Percentiles rank a stretch among this genome's conserved stretches.
phyloP scores from a whole-genome alignment of 352 stramenopile species.

The Thraustochytrium striatum region DNA sequence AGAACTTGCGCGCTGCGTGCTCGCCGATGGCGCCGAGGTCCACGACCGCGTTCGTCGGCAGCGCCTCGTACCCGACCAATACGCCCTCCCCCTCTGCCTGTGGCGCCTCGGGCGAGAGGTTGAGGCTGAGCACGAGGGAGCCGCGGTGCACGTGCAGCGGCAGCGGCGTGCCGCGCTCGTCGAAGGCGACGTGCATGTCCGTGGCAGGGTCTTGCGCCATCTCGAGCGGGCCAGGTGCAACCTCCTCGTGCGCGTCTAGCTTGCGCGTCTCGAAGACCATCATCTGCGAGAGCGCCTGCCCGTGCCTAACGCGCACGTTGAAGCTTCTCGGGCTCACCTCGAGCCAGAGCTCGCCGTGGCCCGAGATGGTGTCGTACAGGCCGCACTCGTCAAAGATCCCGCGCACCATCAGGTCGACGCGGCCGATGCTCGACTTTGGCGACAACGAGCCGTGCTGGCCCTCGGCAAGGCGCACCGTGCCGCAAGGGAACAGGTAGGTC shows the following conservation, averaged over 20 bases:
- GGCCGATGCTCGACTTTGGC: conserved; percentile 43
- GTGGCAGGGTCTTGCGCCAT: too few relatives aligned
- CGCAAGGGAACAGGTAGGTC: conserved; percentile 42
- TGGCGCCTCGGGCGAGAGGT: not conserved
- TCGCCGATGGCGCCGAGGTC: not conserved
- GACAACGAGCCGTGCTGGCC: conserved; percentile 14
- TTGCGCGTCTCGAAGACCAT: conserved; percentile 35
- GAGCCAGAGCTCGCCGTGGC: conserved; percentile 36
- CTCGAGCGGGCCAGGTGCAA: too few relatives aligned
- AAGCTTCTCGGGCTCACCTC: conserved; percentile 34
- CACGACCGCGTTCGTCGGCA: conserved; percentile 28
- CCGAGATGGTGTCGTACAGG: conserved; percentile 25
- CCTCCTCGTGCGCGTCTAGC: not conserved
- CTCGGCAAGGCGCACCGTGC: not conserved
- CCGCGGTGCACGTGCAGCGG: conserved; percentile 27
- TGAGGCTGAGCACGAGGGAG: conserved; percentile 34
- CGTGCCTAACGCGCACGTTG: conserved; percentile 9
- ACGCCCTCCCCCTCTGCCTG: conserved; percentile 8
- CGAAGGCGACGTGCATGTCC: not conserved
- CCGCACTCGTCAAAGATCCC: conserved; percentile 39
- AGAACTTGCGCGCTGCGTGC: conserved; percentile 15
- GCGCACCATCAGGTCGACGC: conserved; percentile 44
- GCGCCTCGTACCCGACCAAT: conserved; percentile 18
- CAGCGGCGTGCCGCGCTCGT: not conserved
- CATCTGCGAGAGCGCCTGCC: conserved; percentile 30